Base-by-base conservation (phyloP, 1,284 basidiomycete species). In the Thecaphora thlaspeos region DNA sequence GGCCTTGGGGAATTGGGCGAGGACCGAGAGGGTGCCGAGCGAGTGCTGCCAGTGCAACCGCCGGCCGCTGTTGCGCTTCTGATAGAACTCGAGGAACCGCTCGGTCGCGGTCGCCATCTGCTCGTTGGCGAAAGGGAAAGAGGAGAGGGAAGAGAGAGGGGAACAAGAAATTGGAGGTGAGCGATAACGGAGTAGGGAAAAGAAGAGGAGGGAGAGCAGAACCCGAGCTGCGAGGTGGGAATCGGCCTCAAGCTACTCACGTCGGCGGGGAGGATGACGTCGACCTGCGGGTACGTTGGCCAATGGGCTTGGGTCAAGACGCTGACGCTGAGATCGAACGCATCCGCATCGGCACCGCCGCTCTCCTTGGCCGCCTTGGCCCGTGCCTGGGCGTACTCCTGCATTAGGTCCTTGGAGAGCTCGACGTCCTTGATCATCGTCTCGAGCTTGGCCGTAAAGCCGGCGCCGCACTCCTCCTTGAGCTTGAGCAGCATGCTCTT, bases 391-490 rank as follows among this genome's bases (percentile, higher is more conserved):
- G 78, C 79, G 63, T 81, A 84, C 21, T 80, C 73, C 53, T 81
- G 71, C 81, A 88, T 83, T 22, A 84, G 76, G 49, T 90, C 88
- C 57, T 83, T 80, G 2, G 89, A 91, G 9, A 91, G 80, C 0
- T 84, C 83, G 14, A 91, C 81, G 71, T 92, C 90, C 55, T 86
- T 90, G 79, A 93, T 91, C 90, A 94, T 92, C 42, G 89, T 85
- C 71, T 91, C 88, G 45, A 89, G 88, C 81, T 88, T 87, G 23
- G 86, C 86, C 55, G 80, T 81, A 48, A 94, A 94, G 47, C 89
- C 90, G 5, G 89, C 86, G 70, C 93, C 91, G 62, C 90, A 92
- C 48, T 87, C 90, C 88, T 90, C 87, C 80, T 90, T 90, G 62
- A 98, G 82, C 79, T 88, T 89, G 78, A 89, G 86, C 50, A 99